Conservation (phyloP, 805 yeast genomes). For the Wickerhamomyces hampshirensis region DNA sequence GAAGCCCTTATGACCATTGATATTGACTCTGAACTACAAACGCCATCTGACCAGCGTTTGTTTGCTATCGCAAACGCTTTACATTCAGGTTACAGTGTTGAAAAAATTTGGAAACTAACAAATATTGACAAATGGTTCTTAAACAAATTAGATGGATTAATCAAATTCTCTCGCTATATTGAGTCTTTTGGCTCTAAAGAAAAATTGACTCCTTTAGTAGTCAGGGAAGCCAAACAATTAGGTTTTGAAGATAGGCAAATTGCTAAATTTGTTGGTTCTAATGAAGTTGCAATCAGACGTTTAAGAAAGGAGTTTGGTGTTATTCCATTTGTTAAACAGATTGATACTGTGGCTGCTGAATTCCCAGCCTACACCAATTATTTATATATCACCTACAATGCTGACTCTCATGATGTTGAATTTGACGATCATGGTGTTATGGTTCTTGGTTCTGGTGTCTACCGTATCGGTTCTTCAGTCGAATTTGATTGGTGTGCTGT, state of each 20-base stretch:
- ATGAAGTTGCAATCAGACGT: constrained; percentile 89
- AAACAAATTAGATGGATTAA: constrained; percentile 74
- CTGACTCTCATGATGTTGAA: constrained; percentile 78
- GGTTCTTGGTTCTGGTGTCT: constrained; percentile 97
- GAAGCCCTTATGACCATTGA: constrained; percentile 86
- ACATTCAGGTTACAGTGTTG: constrained; percentile 82
- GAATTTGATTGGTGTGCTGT: constrained; percentile 99
- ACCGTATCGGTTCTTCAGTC: constrained; percentile 97
- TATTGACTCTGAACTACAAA: constrained; percentile 87
- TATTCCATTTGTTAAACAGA: constrained; percentile 90
- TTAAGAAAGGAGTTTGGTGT: constrained; percentile 83
- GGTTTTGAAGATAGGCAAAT: constrained; percentile 97
- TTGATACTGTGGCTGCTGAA: constrained; percentile 98
- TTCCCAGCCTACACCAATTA: constrained; percentile 96
- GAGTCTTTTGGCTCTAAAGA: constrained; percentile 48
- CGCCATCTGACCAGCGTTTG: constrained; percentile 96
- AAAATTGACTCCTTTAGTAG: constrained; percentile 53
- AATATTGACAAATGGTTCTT: constrained; percentile 96
- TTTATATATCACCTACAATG: constrained; percentile 91
- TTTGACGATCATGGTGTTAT: constrained; percentile 91
- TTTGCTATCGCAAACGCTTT: constrained; percentile 96
- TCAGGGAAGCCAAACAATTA: constrained; percentile 88
- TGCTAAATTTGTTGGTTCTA: constrained; percentile 81
- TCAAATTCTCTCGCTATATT: constrained; percentile 63
- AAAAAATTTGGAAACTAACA: constrained; percentile 85